Conservation (phyloP, 2,329 filamentous ascomycete species). For the Fusarium beomiforme region DNA sequence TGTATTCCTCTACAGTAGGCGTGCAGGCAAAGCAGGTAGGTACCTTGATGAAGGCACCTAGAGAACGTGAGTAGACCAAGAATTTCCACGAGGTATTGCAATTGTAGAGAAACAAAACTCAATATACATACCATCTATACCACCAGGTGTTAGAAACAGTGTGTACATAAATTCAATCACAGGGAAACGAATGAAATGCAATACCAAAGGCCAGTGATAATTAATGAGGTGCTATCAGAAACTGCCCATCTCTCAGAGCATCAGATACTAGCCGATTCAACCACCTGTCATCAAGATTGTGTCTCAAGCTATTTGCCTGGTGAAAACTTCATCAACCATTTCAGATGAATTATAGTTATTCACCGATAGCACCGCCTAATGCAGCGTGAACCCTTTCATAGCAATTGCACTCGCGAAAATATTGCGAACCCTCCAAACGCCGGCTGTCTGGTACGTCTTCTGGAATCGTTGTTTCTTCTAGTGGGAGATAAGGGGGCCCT, state of each 20-base stretch:
- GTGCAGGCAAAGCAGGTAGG: no score
- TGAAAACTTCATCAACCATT: conserved; percentile 23
- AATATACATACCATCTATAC: no score
- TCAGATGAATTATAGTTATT: conserved; percentile 15
- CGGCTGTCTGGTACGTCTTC: conserved; percentile 7
- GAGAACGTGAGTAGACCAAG: no score
- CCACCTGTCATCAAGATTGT: conserved; percentile 11
- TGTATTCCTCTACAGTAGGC: no score
- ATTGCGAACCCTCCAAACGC: conserved; percentile 15
- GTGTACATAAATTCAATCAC: background rate
- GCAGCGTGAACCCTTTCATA: background rate
- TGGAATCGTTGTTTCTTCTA: conserved; percentile 43
- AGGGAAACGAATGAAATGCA: background rate
- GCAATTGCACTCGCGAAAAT: background rate
- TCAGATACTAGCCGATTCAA: conserved; percentile 3
- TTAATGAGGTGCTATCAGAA: conserved; percentile 33
- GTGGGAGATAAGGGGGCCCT: conserved; percentile 55
- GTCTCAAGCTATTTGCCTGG: background rate
- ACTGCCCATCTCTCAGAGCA: conserved; percentile 35
- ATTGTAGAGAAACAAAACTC: no score
- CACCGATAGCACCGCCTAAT: conserved; percentile 1
- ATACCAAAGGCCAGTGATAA: conserved; percentile 19
- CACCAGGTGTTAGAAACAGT: no score
- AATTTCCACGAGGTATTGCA: no score
- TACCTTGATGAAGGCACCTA: no score